Percentiles rank a stretch among this genome's conserved stretches.
Conservation (phyloP, 352 stramenopile species). For the Pythium phragmitis region DNA sequence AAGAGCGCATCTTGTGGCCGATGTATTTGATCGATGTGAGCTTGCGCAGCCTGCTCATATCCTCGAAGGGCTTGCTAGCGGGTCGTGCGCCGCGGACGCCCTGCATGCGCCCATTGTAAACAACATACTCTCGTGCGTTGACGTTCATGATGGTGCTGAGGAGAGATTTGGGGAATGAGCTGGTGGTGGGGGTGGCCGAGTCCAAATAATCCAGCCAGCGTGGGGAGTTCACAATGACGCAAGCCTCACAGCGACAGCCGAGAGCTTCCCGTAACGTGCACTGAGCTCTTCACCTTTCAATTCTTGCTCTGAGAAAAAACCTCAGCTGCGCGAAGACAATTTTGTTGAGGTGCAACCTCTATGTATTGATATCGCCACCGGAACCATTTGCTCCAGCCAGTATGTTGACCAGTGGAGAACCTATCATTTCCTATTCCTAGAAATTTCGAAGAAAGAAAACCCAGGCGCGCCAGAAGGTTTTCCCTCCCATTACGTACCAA, state of each 20-base stretch:
- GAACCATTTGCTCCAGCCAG: neutral
- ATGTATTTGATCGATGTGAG: conserved; percentile 64
- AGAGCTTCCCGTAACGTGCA: conserved; percentile 26
- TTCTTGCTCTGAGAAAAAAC: conserved; percentile 17
- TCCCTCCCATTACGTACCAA: conserved; percentile 1
- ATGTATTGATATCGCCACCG: conserved; percentile 2
- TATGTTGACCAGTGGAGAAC: neutral
- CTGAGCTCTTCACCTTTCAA: conserved; percentile 11
- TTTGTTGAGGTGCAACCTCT: conserved; percentile 16
- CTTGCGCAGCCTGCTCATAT: conserved; percentile 48
- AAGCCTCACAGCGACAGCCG: neutral
- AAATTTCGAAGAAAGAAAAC: conserved; percentile 31
- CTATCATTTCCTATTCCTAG: conserved; percentile 14
- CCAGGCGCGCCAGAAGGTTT: conserved; percentile 6
- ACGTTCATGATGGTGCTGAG: conserved; percentile 5
- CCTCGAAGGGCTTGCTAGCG: conserved; percentile 27
- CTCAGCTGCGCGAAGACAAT: conserved; percentile 1
- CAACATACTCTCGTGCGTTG: conserved; percentile 25
- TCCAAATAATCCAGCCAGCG: conserved; percentile 11
- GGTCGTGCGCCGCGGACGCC: conserved; percentile 19
- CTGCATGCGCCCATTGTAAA: conserved; percentile 33
- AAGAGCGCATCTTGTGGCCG: conserved; percentile 45
- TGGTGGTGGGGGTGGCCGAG: conserved; percentile 3
- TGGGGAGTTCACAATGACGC: conserved; percentile 9
- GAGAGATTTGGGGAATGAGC: conserved; percentile 7